Conservation (phyloP, 73 alveolate species). For the Uronychia setigera region DNA sequence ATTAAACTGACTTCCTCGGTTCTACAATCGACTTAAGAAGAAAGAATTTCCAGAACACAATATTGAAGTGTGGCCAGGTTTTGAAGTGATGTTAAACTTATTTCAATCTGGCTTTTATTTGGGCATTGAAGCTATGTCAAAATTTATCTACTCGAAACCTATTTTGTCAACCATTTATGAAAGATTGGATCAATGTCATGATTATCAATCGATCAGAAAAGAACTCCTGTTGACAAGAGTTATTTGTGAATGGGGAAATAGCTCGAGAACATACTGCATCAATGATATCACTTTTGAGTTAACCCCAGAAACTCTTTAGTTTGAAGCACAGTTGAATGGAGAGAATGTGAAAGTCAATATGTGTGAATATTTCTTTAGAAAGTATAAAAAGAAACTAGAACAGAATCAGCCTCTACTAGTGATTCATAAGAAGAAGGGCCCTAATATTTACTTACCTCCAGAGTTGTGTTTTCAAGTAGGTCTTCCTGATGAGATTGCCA, state of each 20-base stretch:
- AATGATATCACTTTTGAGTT: slow-evolving; percentile 44
- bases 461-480: slow-evolving; percentile 54
- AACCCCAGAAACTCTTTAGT: slow-evolving; percentile 20
- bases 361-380: slow-evolving; percentile 37
- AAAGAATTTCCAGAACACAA: slow-evolving; percentile 18
- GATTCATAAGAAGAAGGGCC: slow-evolving; percentile 27
- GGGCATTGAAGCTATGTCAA: slow-evolving; percentile 56
- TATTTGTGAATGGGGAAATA: slow-evolving; percentile 55
- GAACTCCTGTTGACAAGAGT: too few species aligned
- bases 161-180: too few species aligned
- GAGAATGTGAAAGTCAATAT: slow-evolving; percentile 19
- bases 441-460: slow-evolving; percentile 48
- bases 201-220: too few species aligned
- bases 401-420: slow-evolving; percentile 58
- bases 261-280: slow-evolving; percentile 57
- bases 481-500: slow-evolving; percentile 41
- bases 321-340: background rate
- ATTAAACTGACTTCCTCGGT: slow-evolving; percentile 43
- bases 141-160: slow-evolving; percentile 51
- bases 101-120: slow-evolving; percentile 39
- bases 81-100: background rate
- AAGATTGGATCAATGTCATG: too few species aligned
- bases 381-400: slow-evolving; percentile 45
- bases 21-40: slow-evolving; percentile 34
- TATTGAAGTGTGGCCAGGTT: slow-evolving; percentile 46